Conservation (phyloP, 306 rosid species). For the Inga laurina region DNA sequence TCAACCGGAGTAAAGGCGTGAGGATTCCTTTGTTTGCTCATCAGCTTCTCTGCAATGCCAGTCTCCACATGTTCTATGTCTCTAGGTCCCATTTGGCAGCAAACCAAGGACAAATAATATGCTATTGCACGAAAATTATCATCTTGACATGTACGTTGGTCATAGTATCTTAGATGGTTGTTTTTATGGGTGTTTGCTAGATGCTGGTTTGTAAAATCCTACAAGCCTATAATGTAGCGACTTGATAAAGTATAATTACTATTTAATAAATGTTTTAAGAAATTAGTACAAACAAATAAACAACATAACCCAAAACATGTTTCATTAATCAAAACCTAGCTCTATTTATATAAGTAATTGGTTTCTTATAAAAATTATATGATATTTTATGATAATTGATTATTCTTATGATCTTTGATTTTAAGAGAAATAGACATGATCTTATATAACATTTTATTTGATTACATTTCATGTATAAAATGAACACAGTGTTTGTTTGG, state of each 20-base stretch:
- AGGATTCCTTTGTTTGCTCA: not conserved
- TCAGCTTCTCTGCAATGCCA: not conserved
- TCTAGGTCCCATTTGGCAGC: not conserved
- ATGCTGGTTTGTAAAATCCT: not conserved
- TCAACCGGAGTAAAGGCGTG: not conserved
- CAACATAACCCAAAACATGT: not conserved
- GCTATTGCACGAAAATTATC: not conserved
- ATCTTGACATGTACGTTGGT: not conserved
- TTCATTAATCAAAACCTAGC: not conserved
- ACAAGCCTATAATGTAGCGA: too few species aligned
- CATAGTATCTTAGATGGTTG: not conserved
- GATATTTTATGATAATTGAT: too few species aligned
- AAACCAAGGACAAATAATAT: not conserved
- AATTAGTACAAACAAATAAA: too few species aligned
- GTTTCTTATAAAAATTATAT: not conserved
- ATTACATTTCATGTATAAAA: too few species aligned
- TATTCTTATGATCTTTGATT: not conserved
- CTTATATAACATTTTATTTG: too few species aligned
- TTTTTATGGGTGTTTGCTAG: not conserved
- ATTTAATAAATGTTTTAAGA: too few species aligned
- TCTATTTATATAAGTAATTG: too few species aligned
- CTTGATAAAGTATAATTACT: too few species aligned
- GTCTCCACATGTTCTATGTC: not conserved
- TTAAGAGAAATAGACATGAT: not conserved
- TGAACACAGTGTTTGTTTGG: not conserved